Conservation (phyloP, 108 stramenopile genomes). For the Parietichytrium sp. region DNA sequence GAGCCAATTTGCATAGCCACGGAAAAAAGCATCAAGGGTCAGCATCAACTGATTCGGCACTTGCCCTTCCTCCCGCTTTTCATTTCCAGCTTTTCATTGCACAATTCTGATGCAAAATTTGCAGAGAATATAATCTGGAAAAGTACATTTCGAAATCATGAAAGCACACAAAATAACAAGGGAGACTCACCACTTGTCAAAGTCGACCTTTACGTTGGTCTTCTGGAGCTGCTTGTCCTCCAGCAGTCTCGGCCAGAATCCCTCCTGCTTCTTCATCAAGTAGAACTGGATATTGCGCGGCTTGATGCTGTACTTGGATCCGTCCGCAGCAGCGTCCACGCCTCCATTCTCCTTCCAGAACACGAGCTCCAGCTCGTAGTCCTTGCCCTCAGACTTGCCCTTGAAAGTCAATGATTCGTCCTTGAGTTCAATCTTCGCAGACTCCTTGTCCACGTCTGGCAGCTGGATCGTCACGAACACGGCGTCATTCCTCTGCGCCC, state of each 20-base stretch:
- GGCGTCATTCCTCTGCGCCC: slow-evolving; percentile 63
- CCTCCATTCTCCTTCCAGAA: slow-evolving; percentile 50
- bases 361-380: slow-evolving; percentile 52
- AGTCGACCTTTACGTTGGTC: slow-evolving; percentile 47
- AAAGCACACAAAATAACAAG: not conserved
- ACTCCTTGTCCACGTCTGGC: slow-evolving; percentile 56
- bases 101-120: no score
- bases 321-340: slow-evolving; percentile 31
- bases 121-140: no score
- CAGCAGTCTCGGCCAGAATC: slow-evolving; percentile 58
- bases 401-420: slow-evolving; percentile 54
- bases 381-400: slow-evolving; percentile 52
- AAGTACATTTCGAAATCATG: not conserved
- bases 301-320: slow-evolving; percentile 57
- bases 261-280: slow-evolving; percentile 57
- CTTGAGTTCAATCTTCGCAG: slow-evolving; percentile 51
- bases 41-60: no score
- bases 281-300: slow-evolving; percentile 57
- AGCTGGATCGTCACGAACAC: slow-evolving; percentile 56
- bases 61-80: no score
- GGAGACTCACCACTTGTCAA: slow-evolving; percentile 33
- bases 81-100: no score
- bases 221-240: slow-evolving; percentile 63
- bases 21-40: no score
- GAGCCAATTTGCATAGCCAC: not conserved